Evolutionary conservation across 2,329 filamentous ascomycete genomes (phyloP).

Genomic region (Emmonsiellopsis sp.): DNA sequence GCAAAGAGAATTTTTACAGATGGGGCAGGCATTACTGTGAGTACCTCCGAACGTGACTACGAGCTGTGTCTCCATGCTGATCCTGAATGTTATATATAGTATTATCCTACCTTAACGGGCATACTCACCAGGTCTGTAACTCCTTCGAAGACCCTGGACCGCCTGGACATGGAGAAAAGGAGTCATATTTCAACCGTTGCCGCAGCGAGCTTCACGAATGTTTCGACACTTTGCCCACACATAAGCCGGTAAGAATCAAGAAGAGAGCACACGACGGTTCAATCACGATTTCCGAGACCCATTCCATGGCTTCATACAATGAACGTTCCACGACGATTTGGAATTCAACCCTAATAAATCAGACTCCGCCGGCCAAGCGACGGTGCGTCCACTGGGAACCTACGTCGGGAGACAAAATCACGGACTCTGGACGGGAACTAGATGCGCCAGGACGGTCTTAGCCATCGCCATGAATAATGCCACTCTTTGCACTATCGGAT

Average conservation of each 20-base stretch:
- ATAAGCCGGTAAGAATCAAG: slow-evolving; percentile 11
- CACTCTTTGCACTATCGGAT: slow-evolving; percentile 38
- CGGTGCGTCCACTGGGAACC: slow-evolving; percentile 31
- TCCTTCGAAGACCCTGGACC: slow-evolving; percentile 54
- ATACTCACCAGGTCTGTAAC: slow-evolving; percentile 50
- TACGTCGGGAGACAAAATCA: slow-evolving; percentile 41
- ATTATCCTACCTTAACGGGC: slow-evolving; percentile 46
- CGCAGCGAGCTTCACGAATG: slow-evolving; percentile 40
- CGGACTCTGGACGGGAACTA: slow-evolving; percentile 41
- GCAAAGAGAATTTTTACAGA: slow-evolving; percentile 29
- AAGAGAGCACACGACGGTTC: background rate
- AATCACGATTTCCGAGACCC: background rate
- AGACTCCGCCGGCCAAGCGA: background rate
- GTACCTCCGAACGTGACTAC: background rate
- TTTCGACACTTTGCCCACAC: slow-evolving; percentile 24
- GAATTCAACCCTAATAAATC: too few relatives aligned
- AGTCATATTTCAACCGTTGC: slow-evolving; percentile 44
- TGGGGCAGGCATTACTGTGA: slow-evolving; percentile 49
- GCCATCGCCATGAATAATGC: slow-evolving; percentile 36
- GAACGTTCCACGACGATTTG: too few relatives aligned
- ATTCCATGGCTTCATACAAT: slow-evolving; percentile 40
- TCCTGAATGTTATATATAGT: slow-evolving; percentile 18
- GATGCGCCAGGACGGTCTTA: slow-evolving; percentile 43
- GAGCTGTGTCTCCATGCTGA: background rate
- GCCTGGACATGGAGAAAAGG: slow-evolving; percentile 43